phyloP scores from a whole-genome alignment of 2,329 filamentous ascomycete species.

The Alternaria ventricosa region DNA sequence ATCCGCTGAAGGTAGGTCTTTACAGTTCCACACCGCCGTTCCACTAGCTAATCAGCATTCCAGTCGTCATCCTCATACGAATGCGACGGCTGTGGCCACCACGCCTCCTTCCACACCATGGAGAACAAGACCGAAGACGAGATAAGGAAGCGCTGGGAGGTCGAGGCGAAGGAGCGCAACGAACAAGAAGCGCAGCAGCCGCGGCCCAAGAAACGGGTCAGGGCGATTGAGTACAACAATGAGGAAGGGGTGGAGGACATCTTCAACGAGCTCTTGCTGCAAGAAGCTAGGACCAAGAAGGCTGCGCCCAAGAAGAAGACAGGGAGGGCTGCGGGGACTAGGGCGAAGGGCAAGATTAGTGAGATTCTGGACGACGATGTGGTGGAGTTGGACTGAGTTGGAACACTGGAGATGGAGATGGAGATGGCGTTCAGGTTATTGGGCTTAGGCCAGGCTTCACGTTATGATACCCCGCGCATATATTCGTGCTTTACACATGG shows the following conservation, averaged over 20 bases:
- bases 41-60: background rate
- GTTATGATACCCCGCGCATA: constrained; percentile 13
- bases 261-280: constrained; percentile 4
- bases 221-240: constrained; percentile 32
- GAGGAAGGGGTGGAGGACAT: background rate
- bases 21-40: background rate
- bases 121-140: constrained; percentile 59
- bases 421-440: constrained; percentile 1
- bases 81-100: constrained; percentile 63
- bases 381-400: constrained; percentile 34
- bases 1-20: constrained; percentile 58
- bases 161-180: constrained; percentile 43
- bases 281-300: constrained; percentile 4
- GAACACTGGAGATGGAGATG: background rate
- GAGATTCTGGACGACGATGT: constrained; percentile 30
- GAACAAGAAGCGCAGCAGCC: constrained; percentile 14
- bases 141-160: constrained; percentile 54
- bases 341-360: constrained; percentile 24
- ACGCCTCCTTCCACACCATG: constrained; percentile 62
- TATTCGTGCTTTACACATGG: background rate
- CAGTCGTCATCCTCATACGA: constrained; percentile 59
- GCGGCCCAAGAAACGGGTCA: constrained; percentile 36
- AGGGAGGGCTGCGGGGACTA: constrained; percentile 1
- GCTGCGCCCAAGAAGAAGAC: constrained; percentile 4
- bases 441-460: background rate